These are phyloP conservation scores for Spirogloea muscicola DNA, from an alignment of 139 green algal genomes.

Conservation along the genomic window DNA sequence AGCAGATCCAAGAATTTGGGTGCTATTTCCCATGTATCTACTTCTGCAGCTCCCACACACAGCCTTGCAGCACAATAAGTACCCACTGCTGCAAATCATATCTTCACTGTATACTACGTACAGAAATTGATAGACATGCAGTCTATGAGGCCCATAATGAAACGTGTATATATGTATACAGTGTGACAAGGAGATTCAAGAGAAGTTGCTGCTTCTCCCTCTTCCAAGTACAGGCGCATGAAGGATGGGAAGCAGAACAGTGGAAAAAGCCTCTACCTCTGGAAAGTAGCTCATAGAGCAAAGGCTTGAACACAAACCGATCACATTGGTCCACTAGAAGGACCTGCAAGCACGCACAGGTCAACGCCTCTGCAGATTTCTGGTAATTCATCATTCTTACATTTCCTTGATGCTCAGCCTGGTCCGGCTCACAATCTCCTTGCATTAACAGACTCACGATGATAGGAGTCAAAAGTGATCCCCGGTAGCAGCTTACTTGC, in stretches of 20 bases:
- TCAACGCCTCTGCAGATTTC: no score
- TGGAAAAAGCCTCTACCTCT: constrained; percentile 37
- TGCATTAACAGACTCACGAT: no score
- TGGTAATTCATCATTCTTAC: no score
- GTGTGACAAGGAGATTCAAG: not conserved
- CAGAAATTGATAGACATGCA: no score
- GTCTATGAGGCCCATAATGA: not conserved
- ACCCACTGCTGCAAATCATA: no score
- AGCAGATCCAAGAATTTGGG: constrained; percentile 82
- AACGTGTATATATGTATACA: not conserved
- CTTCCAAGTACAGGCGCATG: not conserved
- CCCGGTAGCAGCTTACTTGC: no score
- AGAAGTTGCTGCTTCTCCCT: not conserved
- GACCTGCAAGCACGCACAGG: no score
- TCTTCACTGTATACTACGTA: no score
- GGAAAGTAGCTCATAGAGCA: constrained; percentile 96
- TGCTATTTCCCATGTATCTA: constrained; percentile 76
- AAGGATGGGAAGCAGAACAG: not conserved
- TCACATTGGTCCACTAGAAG: constrained; percentile 89
- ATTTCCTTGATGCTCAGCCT: no score
- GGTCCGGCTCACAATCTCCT: no score
- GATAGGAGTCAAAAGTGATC: no score
- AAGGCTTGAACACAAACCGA: constrained; percentile 96
- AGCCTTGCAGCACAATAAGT: no score
- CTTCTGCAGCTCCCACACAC: constrained; percentile 46